Conservation (phyloP, 192 early-diverging fungal species). For the Coemansia sp. region DNA sequence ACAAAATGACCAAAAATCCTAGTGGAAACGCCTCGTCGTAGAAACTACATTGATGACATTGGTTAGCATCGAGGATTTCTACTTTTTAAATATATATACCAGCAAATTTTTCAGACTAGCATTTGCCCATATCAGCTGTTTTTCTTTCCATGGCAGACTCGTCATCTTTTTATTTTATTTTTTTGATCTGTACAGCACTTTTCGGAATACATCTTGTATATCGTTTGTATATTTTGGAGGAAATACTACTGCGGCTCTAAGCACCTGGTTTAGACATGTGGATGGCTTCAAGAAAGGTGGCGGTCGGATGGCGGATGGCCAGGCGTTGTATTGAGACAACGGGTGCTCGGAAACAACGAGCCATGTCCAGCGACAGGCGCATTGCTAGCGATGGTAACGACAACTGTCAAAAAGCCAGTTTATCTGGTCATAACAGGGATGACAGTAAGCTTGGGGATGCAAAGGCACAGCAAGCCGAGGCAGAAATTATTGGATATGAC, state of each 20-base stretch:
- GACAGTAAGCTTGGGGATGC: not conserved
- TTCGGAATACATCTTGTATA: not conserved
- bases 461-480: not conserved
- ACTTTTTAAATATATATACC: not conserved
- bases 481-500: conserved; percentile 34
- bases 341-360: not conserved
- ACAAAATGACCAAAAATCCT: not conserved
- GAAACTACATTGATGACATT: no score
- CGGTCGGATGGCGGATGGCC: conserved; percentile 7
- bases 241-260: not conserved
- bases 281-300: not conserved
- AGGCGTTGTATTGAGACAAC: not conserved
- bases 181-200: not conserved
- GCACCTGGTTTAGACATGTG: conserved; percentile 1
- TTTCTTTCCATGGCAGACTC: not conserved
- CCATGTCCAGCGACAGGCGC: not conserved
- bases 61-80: no score
- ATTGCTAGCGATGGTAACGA: not conserved
- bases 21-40: not conserved
- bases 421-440: not conserved
- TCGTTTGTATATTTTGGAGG: not conserved
- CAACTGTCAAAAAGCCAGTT: not conserved
- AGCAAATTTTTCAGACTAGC: not conserved
- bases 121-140: conserved; percentile 5
- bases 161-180: not conserved